A percentile compares a stretch with the other conserved stretches of the same genome.
Conservation (phyloP, 2,329 filamentous ascomycete genomes). For the Beauveria brongniartii region DNA sequence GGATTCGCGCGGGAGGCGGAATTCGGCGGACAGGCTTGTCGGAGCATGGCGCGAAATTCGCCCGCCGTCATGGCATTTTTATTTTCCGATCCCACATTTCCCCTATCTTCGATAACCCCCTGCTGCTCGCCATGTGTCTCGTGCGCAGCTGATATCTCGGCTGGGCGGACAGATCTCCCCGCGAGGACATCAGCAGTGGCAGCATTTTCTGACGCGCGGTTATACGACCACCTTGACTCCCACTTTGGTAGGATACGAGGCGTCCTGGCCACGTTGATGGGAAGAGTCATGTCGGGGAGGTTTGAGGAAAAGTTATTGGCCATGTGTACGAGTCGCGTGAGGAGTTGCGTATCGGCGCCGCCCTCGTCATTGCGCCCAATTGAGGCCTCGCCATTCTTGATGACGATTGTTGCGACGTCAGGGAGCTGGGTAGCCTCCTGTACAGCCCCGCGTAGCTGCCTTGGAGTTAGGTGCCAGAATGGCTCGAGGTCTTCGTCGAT, state of each 20-base stretch:
- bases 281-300: conserved; percentile 75
- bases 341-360: conserved; percentile 24
- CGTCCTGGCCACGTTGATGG: conserved; percentile 61
- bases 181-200: conserved; percentile 10
- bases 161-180: conserved; percentile 6
- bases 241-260: conserved; percentile 44
- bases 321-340: conserved; percentile 51
- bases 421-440: conserved; percentile 30
- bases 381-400: conserved; percentile 52
- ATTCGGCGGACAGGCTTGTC: conserved; percentile 50
- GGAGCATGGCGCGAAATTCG: conserved; percentile 34
- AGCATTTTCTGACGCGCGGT: conserved; percentile 5
- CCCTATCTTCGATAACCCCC: not conserved
- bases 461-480: conserved; percentile 67
- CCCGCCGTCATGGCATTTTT: conserved; percentile 17
- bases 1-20: conserved; percentile 51
- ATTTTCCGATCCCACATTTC: not conserved
- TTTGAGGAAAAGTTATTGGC: conserved; percentile 62
- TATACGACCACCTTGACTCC: conserved; percentile 39
- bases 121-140: not conserved
- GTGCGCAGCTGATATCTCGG: conserved; percentile 1
- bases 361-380: conserved; percentile 31
- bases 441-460: conserved; percentile 55
- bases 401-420: conserved; percentile 42
- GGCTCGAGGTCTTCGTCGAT: conserved; percentile 68